Evolutionary conservation across 805 yeast genomes (phyloP).

Genomic region (Teunomyces panamensis): DNA sequence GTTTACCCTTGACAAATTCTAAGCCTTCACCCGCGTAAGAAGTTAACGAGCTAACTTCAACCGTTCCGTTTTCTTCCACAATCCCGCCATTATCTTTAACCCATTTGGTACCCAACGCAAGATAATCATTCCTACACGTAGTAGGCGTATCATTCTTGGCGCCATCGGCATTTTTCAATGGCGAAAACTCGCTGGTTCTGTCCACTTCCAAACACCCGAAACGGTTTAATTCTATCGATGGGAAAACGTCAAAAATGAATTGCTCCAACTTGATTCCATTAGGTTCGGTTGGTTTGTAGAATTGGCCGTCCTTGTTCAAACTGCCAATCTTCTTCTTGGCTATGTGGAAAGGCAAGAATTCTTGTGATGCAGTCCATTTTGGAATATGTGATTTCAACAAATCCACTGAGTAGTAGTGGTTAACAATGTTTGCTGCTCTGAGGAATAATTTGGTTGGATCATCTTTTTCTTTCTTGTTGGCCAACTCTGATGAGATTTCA

Average conservation of each 20-base stretch:
- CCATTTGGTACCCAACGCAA: conserved; percentile 75
- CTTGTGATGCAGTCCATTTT: conserved; percentile 65
- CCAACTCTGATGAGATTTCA: conserved; percentile 76
- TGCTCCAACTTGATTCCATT: conserved; percentile 96
- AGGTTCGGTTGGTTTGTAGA: conserved; percentile 63
- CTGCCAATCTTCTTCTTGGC: conserved; percentile 85
- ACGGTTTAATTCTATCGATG: conserved; percentile 60
- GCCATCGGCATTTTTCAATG: conserved; percentile 87
- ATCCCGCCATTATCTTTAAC: conserved; percentile 65
- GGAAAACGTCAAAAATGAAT: conserved; percentile 94
- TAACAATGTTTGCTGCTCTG: conserved; percentile 96
- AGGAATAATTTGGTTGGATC: conserved; percentile 56
- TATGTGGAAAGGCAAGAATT: conserved; percentile 84
- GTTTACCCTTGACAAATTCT: conserved; percentile 50
- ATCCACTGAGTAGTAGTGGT: conserved; percentile 89
- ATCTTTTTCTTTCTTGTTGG: conserved; percentile 58
- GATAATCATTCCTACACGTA: conserved; percentile 65
- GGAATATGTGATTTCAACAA: conserved; percentile 60
- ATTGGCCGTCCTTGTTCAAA: conserved; percentile 47
- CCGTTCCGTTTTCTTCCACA: conserved; percentile 45
- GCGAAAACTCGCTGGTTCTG: conserved; percentile 83
- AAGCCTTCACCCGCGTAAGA: conserved; percentile 78
- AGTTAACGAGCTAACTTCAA: conserved; percentile 75
- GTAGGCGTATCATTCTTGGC: conserved; percentile 82
- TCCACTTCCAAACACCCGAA: conserved; percentile 94